Conservation (phyloP, 768 basidiomycete genomes). For the Podaxis sp. region DNA sequence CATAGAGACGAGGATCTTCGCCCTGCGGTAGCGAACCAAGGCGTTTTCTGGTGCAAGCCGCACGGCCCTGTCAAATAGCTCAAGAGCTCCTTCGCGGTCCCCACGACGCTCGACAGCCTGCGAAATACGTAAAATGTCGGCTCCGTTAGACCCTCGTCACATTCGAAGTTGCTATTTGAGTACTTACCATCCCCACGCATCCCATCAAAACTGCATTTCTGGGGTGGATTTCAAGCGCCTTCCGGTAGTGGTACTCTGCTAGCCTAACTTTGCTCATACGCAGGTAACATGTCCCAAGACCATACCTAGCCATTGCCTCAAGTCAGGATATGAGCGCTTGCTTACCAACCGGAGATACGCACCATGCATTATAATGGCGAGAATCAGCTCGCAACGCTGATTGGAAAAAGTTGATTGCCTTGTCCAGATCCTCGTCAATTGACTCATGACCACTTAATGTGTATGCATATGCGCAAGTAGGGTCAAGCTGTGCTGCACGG, state of each 20-base stretch:
- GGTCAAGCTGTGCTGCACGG: conserved; percentile 86
- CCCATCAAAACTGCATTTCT: conserved; percentile 94
- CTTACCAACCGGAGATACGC: conserved; percentile 31
- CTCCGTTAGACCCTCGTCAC: conserved; percentile 23
- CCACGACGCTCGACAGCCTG: conserved; percentile 90
- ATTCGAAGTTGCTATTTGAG: conserved; percentile 20
- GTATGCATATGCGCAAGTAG: conserved; percentile 92
- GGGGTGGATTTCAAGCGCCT: conserved; percentile 90
- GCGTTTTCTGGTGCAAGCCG: conserved; percentile 83
- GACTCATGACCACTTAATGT: conserved; percentile 97
- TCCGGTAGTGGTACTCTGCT: conserved; percentile 96
- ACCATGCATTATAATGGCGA: conserved; percentile 99
- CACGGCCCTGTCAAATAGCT: conserved; percentile 80
- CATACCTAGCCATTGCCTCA: conserved; percentile 70
- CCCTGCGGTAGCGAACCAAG: conserved; percentile 90
- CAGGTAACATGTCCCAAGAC: conserved; percentile 95
- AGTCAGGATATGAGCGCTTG: conserved; percentile 9
- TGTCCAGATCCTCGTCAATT: conserved; percentile 92
- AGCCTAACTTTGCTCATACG: conserved; percentile 90
- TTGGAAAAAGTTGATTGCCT: conserved; percentile 90
- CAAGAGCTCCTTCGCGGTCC: conserved; percentile 72
- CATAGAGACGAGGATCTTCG: conserved; percentile 86
- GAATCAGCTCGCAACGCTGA: conserved; percentile 87
- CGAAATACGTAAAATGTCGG: conserved; percentile 27
- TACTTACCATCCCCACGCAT: conserved; percentile 92